These are phyloP conservation scores for Hapsidospora chrysogenum DNA, from an alignment of 495 filamentous ascomycete species.

Conservation along the genomic window DNA sequence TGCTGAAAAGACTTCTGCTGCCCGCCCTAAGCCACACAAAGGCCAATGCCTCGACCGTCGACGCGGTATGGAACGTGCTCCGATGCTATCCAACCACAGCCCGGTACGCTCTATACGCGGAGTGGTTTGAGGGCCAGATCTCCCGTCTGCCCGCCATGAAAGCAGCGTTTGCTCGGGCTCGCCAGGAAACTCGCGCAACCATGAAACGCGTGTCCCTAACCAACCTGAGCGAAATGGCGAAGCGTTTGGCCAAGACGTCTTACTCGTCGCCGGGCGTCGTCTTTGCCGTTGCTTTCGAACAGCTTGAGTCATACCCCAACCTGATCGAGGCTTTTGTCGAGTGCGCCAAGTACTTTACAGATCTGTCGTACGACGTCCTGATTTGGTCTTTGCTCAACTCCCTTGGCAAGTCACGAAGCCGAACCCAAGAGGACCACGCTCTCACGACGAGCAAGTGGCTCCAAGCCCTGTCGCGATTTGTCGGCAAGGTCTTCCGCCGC, in stretches of 20 bases:
- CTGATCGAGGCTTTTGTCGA: conserved; percentile 85
- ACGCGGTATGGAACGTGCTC: conserved; percentile 70
- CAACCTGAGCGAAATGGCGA: conserved; percentile 71
- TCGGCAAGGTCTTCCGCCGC: conserved; percentile 72
- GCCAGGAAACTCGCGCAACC: conserved; percentile 58
- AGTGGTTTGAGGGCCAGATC: conserved; percentile 69
- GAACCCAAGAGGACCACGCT: conserved; percentile 62
- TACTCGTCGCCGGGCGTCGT: conserved; percentile 80
- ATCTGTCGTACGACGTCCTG: conserved; percentile 81
- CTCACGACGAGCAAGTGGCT: conserved; percentile 84
- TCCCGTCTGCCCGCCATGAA: conserved; percentile 65
- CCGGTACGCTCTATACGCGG: conserved; percentile 80
- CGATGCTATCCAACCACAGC: conserved; percentile 56
- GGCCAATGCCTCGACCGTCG: conserved; percentile 64
- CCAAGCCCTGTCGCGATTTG: conserved; percentile 65
- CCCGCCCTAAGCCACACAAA: conserved; percentile 73
- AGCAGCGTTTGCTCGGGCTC: conserved; percentile 57
- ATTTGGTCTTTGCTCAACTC: conserved; percentile 75
- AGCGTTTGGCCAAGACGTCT: conserved; percentile 71
- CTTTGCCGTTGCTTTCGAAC: conserved; percentile 66
- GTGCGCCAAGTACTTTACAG: conserved; percentile 83
- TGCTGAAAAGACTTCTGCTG: conserved; percentile 67
- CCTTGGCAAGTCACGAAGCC: conserved; percentile 55
- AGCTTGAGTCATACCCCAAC: conserved; percentile 85
- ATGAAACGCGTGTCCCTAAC: conserved; percentile 74